Evolutionary conservation across 176 grass and related monocot genomes (phyloP), one percentile per base, ranked within the genome.

Genomic region (Hordeum marinum): DNA sequence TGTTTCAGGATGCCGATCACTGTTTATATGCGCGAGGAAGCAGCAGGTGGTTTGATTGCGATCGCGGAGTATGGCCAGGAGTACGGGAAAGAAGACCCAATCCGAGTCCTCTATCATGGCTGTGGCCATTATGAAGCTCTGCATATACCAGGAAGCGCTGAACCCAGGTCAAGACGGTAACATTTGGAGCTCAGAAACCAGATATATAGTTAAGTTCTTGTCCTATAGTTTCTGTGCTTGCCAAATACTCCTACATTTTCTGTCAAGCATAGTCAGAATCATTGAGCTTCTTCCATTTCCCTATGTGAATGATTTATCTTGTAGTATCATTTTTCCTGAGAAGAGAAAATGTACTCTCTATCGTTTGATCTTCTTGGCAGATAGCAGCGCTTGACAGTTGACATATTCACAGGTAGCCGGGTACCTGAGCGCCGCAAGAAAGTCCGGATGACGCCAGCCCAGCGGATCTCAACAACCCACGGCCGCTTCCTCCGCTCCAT

Each of bases 21-120:
- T 7, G 90, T 95, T 36, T 95, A 92, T 50, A 95, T 92, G 90
- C 18, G 15, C 39, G 88, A 92, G 67, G 83, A 89, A 61, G 90
- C 88, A 68, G 83, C 90, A 4, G 80, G 83, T 8, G 90, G 93
- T 79, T 70, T 90, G 60, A 95, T 92, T 82, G 17, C 76, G 54
- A 92, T 95, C 4, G 88, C 88, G 4, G 93, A 95, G 83, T 92
- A 95, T 68, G 93, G 93, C 6, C 90, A 92, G 75, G 90, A 95
- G 82, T 92, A 95, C 26, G 90, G 88, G 20, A 90, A 88, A 71
- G 88, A 89, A 25, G 68, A 92, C 58, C 93, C 88, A 24, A 87
- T 95, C 78, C 81, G 54, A 84, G 90, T 95, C 85, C 85, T 95
- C 45, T 95, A 90, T 71, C 75, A 95, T 88, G 88, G 93, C 29